Evolutionary conservation across 371 early-diverging fungal species (phyloP).

Genomic region (Thermomucor indicae-seudaticae): DNA sequence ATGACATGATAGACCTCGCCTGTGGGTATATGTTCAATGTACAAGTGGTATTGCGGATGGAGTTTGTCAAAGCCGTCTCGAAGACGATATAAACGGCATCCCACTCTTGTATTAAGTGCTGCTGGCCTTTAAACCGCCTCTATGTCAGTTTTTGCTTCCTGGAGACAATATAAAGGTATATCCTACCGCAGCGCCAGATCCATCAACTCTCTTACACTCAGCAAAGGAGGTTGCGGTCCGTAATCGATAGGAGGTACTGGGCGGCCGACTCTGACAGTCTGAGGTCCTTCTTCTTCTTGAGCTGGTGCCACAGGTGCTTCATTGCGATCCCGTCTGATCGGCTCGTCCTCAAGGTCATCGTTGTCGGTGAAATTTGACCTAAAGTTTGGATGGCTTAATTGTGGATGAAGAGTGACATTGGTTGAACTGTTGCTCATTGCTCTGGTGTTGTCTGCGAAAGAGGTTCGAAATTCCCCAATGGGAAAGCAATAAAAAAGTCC

Average conservation of each 20-base stretch:
- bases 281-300: conserved; percentile 7
- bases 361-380: neutral
- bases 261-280: conserved; percentile 33
- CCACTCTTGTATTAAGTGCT: conserved; percentile 67
- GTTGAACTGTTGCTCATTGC: neutral
- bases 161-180: neutral
- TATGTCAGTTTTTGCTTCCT: neutral
- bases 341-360: conserved; percentile 13
- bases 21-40: conserved; percentile 60
- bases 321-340: neutral
- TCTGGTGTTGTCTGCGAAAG: neutral
- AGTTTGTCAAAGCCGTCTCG: conserved; percentile 68
- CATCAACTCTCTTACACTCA: conserved; percentile 22
- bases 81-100: conserved; percentile 72
- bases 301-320: conserved; percentile 8
- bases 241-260: conserved; percentile 38
- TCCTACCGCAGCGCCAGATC: conserved; percentile 37
- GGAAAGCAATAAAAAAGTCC: no score
- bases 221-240: conserved; percentile 19
- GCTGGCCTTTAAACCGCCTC: conserved; percentile 52
- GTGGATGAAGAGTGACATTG: conserved; percentile 6
- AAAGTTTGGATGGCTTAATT: conserved; percentile 1
- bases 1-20: conserved; percentile 48
- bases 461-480: no score
- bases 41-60: conserved; percentile 73